Evolutionary conservation across 2,329 filamentous ascomycete genomes (phyloP).

Genomic region (Fusarium bactridioides): DNA sequence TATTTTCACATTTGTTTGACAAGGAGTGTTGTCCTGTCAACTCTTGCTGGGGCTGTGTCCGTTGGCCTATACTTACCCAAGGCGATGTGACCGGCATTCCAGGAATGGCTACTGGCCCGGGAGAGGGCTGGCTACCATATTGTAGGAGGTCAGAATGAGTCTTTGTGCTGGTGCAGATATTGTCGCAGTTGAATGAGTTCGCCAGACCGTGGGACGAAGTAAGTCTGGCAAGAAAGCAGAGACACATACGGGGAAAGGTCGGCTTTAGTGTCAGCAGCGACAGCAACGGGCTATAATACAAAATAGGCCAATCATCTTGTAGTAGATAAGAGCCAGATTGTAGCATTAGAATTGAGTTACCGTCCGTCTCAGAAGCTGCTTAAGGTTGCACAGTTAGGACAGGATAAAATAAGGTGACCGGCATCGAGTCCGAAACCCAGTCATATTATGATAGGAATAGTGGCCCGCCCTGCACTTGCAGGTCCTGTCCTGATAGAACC

Average conservation of each 20-base stretch:
- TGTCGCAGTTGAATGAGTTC: background rate
- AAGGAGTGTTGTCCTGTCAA: background rate
- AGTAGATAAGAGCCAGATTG: background rate
- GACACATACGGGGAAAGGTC: background rate
- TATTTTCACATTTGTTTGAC: background rate
- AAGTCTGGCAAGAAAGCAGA: constrained; percentile 3
- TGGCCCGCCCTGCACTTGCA: background rate
- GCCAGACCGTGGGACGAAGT: constrained; percentile 11
- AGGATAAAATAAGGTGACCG: background rate
- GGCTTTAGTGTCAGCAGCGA: background rate
- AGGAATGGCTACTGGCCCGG: background rate
- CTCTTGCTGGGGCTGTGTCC: background rate
- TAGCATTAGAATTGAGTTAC: background rate
- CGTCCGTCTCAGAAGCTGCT: background rate
- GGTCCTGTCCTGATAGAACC: background rate
- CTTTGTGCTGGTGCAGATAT: background rate
- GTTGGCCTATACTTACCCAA: background rate
- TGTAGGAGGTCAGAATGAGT: background rate
- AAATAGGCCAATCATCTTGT: background rate
- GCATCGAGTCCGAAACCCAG: background rate
- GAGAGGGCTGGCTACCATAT: background rate
- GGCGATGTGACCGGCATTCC: background rate
- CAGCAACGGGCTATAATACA: background rate
- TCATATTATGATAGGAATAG: background rate
- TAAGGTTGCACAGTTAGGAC: background rate